phyloP scores from a whole-genome alignment of 169 alveolate genomes.

The Eimeria sp. region DNA sequence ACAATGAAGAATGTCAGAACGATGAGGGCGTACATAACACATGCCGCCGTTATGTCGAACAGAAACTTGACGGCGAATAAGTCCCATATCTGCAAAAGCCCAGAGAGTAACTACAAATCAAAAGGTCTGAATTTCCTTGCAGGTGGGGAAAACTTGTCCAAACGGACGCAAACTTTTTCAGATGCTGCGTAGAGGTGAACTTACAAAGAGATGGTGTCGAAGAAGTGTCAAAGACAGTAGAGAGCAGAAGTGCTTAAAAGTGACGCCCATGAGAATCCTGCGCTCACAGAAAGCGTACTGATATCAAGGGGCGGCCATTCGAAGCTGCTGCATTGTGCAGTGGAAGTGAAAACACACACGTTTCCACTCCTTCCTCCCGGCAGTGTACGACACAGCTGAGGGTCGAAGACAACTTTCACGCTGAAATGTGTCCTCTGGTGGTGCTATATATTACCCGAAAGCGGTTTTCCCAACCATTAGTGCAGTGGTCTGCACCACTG shows the following conservation, averaged over 20 bases:
- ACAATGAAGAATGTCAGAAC: background rate
- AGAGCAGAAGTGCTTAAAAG: constrained; percentile 36
- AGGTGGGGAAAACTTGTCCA: background rate
- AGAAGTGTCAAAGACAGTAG: constrained; percentile 38
- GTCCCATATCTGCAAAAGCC: constrained; percentile 59
- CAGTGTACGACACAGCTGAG: background rate
- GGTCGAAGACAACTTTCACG: background rate
- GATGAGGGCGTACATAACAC: constrained; percentile 36
- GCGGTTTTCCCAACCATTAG: constrained; percentile 14
- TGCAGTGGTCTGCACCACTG: constrained; percentile 25
- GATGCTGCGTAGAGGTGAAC: background rate
- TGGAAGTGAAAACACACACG: background rate
- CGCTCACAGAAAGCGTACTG: background rate
- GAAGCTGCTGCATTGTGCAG: background rate
- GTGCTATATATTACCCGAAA: background rate
- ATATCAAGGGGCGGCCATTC: background rate
- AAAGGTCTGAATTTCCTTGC: background rate
- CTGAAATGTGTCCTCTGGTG: background rate
- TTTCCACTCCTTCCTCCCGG: background rate
- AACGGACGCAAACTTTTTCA: background rate
- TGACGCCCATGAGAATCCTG: constrained; percentile 66
- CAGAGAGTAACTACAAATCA: background rate
- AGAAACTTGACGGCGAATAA: constrained; percentile 57
- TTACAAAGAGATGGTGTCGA: constrained; percentile 46
- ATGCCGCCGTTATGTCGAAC: constrained; percentile 33